phyloP scores from a whole-genome alignment of 352 stramenopile species.

The Phytophthora pinifolia region DNA sequence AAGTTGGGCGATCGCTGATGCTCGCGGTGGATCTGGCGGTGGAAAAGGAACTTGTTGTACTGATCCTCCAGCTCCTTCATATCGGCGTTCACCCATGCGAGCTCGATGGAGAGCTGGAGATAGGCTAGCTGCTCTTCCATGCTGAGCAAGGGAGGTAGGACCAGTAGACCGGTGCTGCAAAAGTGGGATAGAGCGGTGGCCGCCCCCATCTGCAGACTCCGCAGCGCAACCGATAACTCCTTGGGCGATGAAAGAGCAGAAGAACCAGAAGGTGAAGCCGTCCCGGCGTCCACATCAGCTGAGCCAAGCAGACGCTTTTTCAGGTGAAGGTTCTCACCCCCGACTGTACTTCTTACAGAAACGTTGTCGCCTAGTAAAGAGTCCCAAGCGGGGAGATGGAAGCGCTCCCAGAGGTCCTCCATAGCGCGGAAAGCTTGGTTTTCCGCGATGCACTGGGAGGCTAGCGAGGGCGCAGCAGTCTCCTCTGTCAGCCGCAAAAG shows the following conservation, averaged over 20 bases:
- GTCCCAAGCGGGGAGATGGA: slow-evolving; percentile 22
- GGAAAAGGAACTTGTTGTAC: slow-evolving; percentile 43
- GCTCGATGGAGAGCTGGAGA: slow-evolving; percentile 40
- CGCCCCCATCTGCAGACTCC: slow-evolving; percentile 26
- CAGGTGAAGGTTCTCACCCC: slow-evolving; percentile 23
- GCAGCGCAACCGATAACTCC: slow-evolving; percentile 17
- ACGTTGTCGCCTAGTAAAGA: not conserved
- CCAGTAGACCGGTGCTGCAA: slow-evolving; percentile 15
- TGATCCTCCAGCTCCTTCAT: slow-evolving; percentile 42
- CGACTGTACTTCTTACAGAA: slow-evolving; percentile 12
- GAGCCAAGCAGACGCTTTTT: slow-evolving; percentile 29
- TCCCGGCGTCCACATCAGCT: not conserved
- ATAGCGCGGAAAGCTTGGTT: slow-evolving; percentile 19
- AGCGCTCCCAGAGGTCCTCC: slow-evolving; percentile 30
- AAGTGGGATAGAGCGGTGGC: slow-evolving; percentile 13
- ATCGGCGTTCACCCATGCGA: slow-evolving; percentile 48
- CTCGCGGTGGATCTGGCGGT: slow-evolving; percentile 34
- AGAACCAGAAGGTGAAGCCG: not conserved
- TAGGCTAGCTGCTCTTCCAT: slow-evolving; percentile 31
- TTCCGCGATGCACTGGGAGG: slow-evolving; percentile 4
- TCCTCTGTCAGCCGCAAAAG: slow-evolving; percentile 4
- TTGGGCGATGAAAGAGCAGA: slow-evolving; percentile 11
- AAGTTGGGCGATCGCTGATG: slow-evolving; percentile 13
- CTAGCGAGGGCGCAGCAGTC: not conserved
- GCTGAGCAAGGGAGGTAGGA: slow-evolving; percentile 5